Evolutionary conservation across 2,329 filamentous ascomycete species (phyloP), one percentile per base, ranked within the genome.

Genomic region (Thermoascus crustaceus): DNA sequence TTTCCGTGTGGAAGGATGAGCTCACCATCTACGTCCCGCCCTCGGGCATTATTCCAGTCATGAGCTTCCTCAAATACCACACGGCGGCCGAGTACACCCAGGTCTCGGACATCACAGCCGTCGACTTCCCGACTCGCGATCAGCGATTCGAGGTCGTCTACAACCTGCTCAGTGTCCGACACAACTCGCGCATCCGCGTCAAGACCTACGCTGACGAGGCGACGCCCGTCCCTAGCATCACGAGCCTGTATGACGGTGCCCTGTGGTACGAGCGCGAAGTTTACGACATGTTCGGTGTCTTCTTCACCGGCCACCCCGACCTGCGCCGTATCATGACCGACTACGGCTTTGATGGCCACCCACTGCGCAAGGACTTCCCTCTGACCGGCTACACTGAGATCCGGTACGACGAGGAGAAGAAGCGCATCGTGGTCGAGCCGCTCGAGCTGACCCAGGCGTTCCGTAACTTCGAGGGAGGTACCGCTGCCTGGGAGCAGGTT

Each of bases 1-100:
- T 96, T 71, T 94, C 88, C 8, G 89, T 98, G 37, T 98, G 91
- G 91, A 98, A 98, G 71, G 91, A 98, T 60, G 91, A 98, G 67
- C 78, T 98, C 59, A 87, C 83, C 52, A 85, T 95, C 61, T 89
- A 93, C 66, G 91, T 96, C 56, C 73, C 85, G 31, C 91, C 91
- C 1, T 69, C 83, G 23, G 91, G 86, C 49, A 79, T 96, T 51
- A 77, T 95, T 49, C 91, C 91, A 24, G 83, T 94, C 53, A 88
- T 98, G 64, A 78, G 76, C 42, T 98, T 98, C 71, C 74, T 98
- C 54, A 96, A 96, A 70, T 83, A 94, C 71, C 94, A 98, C 72
- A 95, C 91, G 23, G 81, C 91, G 32, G 89, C 91, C 63, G 91
- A 98, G 65, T 98, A 84, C 71, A 98, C 91, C 37, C 85, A 91